Evolutionary conservation across 805 yeast genomes (phyloP).

Genomic region (Yamadazyma tumulicola): DNA sequence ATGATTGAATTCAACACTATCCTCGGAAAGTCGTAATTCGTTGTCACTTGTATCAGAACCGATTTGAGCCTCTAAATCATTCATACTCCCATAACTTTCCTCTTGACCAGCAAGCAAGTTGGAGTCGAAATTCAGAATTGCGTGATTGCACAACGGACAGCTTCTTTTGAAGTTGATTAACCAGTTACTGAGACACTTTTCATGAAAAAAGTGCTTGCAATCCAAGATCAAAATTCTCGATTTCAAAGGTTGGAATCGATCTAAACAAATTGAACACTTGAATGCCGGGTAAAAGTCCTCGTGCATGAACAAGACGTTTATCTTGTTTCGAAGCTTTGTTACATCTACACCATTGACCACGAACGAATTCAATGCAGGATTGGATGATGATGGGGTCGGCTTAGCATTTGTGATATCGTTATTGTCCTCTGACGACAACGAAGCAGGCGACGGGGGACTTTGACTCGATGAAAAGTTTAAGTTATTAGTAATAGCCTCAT

Average conservation of each 20-base stretch:
- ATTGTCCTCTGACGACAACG: slow-evolving; percentile 1
- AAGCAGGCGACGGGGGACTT: slow-evolving; percentile 1
- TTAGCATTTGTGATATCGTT: slow-evolving; percentile 1
- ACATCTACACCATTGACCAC: slow-evolving; percentile 40
- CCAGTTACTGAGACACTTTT: slow-evolving; percentile 58
- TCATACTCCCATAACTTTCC: slow-evolving; percentile 21
- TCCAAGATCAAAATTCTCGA: slow-evolving; percentile 51
- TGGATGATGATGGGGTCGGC: slow-evolving; percentile 7
- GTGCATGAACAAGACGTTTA: slow-evolving; percentile 24
- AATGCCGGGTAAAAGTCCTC: slow-evolving; percentile 39
- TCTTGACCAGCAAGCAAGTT: slow-evolving; percentile 17
- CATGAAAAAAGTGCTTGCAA: slow-evolving; percentile 61
- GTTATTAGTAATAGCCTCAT: slow-evolving; percentile 4
- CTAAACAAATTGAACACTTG: slow-evolving; percentile 62
- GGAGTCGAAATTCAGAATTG: slow-evolving; percentile 11
- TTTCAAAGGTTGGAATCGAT: slow-evolving; percentile 44
- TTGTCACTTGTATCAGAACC: slow-evolving; percentile 1
- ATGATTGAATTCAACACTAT: neutral
- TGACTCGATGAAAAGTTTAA: slow-evolving; percentile 3
- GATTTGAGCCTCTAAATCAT: slow-evolving; percentile 13
- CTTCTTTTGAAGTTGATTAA: slow-evolving; percentile 48
- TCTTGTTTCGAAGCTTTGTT: slow-evolving; percentile 14
- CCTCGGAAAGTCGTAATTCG: neutral
- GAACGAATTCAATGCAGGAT: slow-evolving; percentile 21
- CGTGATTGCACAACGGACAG: slow-evolving; percentile 57